phyloP scores from a whole-genome alignment of 176 grass and related monocot species.

The Echinochloa phyllopogon region DNA sequence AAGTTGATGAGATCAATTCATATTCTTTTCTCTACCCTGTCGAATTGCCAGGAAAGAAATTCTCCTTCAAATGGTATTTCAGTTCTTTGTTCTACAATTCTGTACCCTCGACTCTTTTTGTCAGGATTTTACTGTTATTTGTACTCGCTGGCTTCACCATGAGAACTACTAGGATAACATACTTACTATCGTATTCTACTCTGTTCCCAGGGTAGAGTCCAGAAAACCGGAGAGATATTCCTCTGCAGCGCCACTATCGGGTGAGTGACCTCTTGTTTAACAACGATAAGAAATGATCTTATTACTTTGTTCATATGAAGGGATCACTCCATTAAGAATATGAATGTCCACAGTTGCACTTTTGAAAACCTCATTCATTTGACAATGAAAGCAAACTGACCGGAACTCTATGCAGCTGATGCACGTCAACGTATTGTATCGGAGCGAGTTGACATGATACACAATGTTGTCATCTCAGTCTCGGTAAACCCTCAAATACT shows the following conservation, averaged over 20 bases:
- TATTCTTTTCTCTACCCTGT: conserved; percentile 85
- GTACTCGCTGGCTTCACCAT: not conserved
- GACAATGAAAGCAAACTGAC: conserved; percentile 34
- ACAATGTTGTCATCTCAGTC: conserved; percentile 91
- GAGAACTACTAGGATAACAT: not conserved
- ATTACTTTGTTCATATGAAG: not conserved
- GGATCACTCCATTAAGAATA: conserved; percentile 16
- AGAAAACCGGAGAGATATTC: conserved; percentile 97
- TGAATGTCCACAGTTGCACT: not conserved
- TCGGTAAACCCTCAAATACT: conserved; percentile 72
- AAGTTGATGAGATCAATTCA: conserved; percentile 79
- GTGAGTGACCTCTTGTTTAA: conserved; percentile 64
- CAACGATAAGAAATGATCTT: conserved; percentile 12
- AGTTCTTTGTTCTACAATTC: conserved; percentile 23
- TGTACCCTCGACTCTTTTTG: not conserved
- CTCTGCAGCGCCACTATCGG: conserved; percentile 87
- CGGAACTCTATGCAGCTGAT: conserved; percentile 75
- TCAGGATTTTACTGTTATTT: conserved; percentile 22
- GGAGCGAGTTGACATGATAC: conserved; percentile 89
- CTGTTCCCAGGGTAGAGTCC: conserved; percentile 79
- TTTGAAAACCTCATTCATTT: conserved; percentile 4
- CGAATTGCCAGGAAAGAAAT: conserved; percentile 67
- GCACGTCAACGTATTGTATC: conserved; percentile 94
- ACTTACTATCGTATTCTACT: conserved; percentile 38
- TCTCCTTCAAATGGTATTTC: conserved; percentile 82